phyloP scores from a whole-genome alignment of 140 eudicot species.

The Ambrosia hybrid region DNA sequence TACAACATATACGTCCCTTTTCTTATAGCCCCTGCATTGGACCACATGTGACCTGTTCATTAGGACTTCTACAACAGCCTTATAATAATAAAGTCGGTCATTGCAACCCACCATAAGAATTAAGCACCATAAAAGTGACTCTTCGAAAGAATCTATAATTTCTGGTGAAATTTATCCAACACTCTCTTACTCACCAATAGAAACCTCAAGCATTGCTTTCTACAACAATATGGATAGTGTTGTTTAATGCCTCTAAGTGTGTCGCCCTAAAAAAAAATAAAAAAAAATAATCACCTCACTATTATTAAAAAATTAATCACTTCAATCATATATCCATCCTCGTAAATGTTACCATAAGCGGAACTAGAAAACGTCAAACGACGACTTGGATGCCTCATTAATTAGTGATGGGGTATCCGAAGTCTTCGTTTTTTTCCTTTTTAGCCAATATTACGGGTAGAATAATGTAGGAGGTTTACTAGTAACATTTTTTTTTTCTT shows the following conservation, averaged over 20 bases:
- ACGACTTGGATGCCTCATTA: too few species aligned
- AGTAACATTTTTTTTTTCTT: too few species aligned
- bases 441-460: background rate
- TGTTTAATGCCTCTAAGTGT: background rate
- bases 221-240: background rate
- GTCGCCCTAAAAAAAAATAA: too few species aligned
- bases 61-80: conserved; percentile 10
- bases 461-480: background rate
- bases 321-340: too few species aligned
- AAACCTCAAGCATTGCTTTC: conserved; percentile 9
- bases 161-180: background rate
- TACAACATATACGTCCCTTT: background rate
- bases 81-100: background rate
- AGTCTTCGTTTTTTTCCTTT: too few species aligned
- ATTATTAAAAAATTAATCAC: too few species aligned
- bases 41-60: conserved; percentile 12
- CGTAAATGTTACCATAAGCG: too few species aligned
- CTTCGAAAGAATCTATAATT: background rate
- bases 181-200: background rate
- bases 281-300: too few species aligned
- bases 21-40: background rate
- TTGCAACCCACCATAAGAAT: background rate
- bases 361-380: too few species aligned
- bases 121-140: background rate
- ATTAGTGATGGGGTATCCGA: too few species aligned